A percentile compares a stretch with the other conserved stretches of the same genome.
Evolutionary conservation across 192 early-diverging fungal genomes (phyloP).

Genomic region (Umbelopsis isabellina): DNA sequence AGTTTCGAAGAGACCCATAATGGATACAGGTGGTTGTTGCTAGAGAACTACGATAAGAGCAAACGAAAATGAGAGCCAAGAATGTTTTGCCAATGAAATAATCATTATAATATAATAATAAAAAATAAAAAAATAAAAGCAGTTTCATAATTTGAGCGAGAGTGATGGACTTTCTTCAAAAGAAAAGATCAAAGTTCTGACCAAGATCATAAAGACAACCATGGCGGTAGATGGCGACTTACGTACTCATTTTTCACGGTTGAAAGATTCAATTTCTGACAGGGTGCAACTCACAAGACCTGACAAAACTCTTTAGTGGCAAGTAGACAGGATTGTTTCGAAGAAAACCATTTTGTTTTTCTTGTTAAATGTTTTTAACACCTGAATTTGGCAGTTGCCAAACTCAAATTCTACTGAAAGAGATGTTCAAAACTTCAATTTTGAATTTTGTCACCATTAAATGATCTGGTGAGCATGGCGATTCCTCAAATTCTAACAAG

Average conservation of each 20-base stretch:
- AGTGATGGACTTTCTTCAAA: too few relatives aligned
- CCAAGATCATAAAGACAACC: conserved; percentile 1
- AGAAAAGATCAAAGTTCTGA: background rate
- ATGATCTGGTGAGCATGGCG: background rate
- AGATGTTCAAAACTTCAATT: conserved; percentile 14
- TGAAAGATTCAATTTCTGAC: background rate
- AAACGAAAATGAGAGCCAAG: too few relatives aligned
- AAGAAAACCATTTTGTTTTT: conserved; percentile 16
- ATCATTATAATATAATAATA: background rate
- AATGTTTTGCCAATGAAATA: too few relatives aligned
- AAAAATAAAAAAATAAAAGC: background rate
- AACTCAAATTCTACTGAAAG: conserved; percentile 14
- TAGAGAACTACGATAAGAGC: too few relatives aligned
- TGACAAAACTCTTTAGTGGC: too few relatives aligned
- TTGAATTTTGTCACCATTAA: conserved; percentile 3
- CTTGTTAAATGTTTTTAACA: conserved; percentile 7
- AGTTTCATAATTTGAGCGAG: background rate
- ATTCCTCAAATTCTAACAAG: background rate
- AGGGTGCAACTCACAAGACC: background rate
- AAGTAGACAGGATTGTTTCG: background rate
- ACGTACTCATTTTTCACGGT: background rate
- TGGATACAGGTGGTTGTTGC: too few relatives aligned
- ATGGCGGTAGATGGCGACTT: background rate
- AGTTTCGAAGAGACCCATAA: too few relatives aligned
- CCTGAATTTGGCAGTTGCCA: background rate